These are phyloP conservation scores for Rhizomucor miehei DNA, from an alignment of 371 early-diverging fungal species.

Conservation along the genomic window DNA sequence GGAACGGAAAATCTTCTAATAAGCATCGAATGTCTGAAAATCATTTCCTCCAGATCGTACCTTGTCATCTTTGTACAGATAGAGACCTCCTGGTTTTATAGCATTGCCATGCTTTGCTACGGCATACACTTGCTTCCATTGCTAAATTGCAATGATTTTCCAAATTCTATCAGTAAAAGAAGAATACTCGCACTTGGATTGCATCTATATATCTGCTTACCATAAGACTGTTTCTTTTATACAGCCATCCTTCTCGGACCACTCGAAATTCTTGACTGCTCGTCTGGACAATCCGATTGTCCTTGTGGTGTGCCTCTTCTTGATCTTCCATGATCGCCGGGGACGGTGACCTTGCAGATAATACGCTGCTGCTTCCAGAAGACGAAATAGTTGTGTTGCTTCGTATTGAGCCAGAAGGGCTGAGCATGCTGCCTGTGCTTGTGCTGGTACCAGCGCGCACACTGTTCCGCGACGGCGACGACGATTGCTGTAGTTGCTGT, in stretches of 20 bases:
- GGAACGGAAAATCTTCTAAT: not conserved
- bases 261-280: constrained; percentile 15
- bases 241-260: constrained; percentile 49
- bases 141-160: constrained; percentile 19
- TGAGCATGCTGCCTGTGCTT: constrained; percentile 4
- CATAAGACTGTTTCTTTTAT: constrained; percentile 39
- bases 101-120: constrained; percentile 55
- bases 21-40: too few relatives aligned
- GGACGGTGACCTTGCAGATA: not conserved
- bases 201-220: constrained; percentile 27
- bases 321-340: constrained; percentile 8
- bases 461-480: too few relatives aligned
- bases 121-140: constrained; percentile 50
- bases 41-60: constrained; percentile 11
- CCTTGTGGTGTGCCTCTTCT: not conserved
- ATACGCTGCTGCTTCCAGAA: not conserved
- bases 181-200: too few relatives aligned
- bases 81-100: constrained; percentile 44
- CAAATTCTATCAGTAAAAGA: not conserved
- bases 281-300: not conserved
- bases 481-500: constrained; percentile 7
- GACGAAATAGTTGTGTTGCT: constrained; percentile 6
- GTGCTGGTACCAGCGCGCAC: too few relatives aligned
- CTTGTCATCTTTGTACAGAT: constrained; percentile 49
- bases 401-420: constrained; percentile 11